These are phyloP conservation scores for Sclerotinia sclerotiorum DNA, from an alignment of 2,329 filamentous ascomycete species.

Conservation along the genomic window DNA sequence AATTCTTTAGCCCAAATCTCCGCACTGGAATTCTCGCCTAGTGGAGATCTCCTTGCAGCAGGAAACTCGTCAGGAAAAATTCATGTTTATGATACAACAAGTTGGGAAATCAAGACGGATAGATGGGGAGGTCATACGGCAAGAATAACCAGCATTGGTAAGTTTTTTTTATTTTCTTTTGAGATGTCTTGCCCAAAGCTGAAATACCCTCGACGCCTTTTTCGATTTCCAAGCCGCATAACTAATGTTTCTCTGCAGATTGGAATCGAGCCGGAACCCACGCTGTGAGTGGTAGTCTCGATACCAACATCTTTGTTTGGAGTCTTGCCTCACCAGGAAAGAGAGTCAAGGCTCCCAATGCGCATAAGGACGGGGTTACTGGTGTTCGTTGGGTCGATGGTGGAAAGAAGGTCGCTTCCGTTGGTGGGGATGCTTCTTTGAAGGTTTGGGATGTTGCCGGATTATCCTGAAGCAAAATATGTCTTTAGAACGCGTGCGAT, in stretches of 20 bases:
- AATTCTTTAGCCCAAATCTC: conserved; percentile 73
- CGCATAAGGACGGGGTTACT: conserved; percentile 94
- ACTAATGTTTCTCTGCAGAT: conserved; percentile 39
- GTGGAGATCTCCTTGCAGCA: conserved; percentile 75
- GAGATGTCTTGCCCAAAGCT: neutral
- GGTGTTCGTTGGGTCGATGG: conserved; percentile 78
- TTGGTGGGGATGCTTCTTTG: conserved; percentile 83
- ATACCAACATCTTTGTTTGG: conserved; percentile 93
- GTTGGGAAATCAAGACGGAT: conserved; percentile 76
- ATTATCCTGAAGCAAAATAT: conserved; percentile 45
- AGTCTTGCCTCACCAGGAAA: conserved; percentile 80
- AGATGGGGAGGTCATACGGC: conserved; percentile 72
- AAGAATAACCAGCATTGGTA: conserved; percentile 58
- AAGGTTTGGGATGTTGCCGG: conserved; percentile 79
- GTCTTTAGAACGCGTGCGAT: neutral
- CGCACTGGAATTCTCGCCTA: conserved; percentile 76
- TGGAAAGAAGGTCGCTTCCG: conserved; percentile 67
- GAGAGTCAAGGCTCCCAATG: conserved; percentile 79
- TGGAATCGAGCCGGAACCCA: conserved; percentile 80
- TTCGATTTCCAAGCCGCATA: neutral
- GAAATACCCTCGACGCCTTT: neutral
- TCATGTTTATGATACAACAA: conserved; percentile 67
- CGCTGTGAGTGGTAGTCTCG: conserved; percentile 79
- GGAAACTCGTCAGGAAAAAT: conserved; percentile 88
- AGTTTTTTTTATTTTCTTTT: neutral